phyloP scores from a whole-genome alignment of 306 rosid genomes.

The Dryas drummondii region DNA sequence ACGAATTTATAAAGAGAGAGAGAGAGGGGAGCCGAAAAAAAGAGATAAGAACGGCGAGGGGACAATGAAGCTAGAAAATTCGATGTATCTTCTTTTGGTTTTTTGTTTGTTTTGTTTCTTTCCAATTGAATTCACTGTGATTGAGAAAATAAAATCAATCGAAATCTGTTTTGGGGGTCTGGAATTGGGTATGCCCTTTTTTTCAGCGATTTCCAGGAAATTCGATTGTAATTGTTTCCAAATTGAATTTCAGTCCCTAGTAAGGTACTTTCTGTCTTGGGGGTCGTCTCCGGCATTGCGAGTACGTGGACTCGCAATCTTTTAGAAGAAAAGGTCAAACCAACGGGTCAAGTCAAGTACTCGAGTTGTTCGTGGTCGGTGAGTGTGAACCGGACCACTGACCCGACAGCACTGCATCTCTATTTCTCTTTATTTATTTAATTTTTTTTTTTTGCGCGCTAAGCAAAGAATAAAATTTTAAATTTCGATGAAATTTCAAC shows the following conservation, averaged over 20 bases:
- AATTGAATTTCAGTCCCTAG: neutral
- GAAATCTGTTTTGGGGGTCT: neutral
- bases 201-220: slow-evolving; percentile 13
- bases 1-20: neutral
- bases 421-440: no score
- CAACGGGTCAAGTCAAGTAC: slow-evolving; percentile 10
- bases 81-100: neutral
- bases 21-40: neutral
- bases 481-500: no score
- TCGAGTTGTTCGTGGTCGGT: slow-evolving; percentile 7
- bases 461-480: no score
- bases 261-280: neutral
- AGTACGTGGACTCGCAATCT: slow-evolving; percentile 9
- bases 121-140: neutral
- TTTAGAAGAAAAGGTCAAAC: slow-evolving; percentile 8
- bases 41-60: neutral
- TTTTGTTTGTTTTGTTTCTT: neutral
- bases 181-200: neutral
- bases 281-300: neutral
- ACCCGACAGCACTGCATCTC: neutral
- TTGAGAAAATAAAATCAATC: neutral
- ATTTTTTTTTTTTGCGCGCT: no score
- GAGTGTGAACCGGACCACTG: slow-evolving; percentile 12
- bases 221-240: neutral
- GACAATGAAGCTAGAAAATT: slow-evolving; percentile 15